phyloP scores from a whole-genome alignment of 2,329 filamentous ascomycete genomes.

The Beauveria rudraprayagi region DNA sequence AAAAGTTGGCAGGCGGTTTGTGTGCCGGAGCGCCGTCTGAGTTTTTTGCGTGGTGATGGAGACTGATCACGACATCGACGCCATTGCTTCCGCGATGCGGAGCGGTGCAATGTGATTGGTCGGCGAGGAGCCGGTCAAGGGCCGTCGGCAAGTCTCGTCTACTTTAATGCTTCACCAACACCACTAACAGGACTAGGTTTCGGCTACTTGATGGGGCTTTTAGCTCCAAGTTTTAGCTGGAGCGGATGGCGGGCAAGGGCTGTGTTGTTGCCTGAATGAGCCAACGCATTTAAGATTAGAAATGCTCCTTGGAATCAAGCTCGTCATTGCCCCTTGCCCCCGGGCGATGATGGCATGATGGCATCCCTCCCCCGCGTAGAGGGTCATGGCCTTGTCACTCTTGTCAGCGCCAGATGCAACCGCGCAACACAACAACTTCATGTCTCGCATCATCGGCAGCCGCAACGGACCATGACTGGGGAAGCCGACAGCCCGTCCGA shows the following conservation, averaged over 20 bases:
- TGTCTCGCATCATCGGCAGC: background rate
- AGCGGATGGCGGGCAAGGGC: background rate
- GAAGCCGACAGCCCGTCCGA: conserved; percentile 4
- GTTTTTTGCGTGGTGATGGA: conserved; percentile 22
- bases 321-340: conserved; percentile 3
- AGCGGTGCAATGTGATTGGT: conserved; percentile 28
- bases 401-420: background rate
- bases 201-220: conserved; percentile 4
- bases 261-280: conserved; percentile 4
- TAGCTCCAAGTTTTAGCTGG: conserved; percentile 9
- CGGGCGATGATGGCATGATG: background rate
- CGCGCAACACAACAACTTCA: background rate
- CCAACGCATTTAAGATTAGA: conserved; percentile 11
- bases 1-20: background rate
- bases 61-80: conserved; percentile 45
- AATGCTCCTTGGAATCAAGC: background rate
- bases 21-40: conserved; percentile 1
- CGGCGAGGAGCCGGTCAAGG: conserved; percentile 6
- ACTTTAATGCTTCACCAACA: background rate
- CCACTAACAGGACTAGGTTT: background rate
- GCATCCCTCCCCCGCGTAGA: background rate
- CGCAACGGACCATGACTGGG: background rate
- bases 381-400: background rate
- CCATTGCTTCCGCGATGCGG: conserved; percentile 41
- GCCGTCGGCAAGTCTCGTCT: conserved; percentile 7